Evolutionary conservation across 1,139 yeast genomes (phyloP).

Genomic region (Candida neerlandica): DNA sequence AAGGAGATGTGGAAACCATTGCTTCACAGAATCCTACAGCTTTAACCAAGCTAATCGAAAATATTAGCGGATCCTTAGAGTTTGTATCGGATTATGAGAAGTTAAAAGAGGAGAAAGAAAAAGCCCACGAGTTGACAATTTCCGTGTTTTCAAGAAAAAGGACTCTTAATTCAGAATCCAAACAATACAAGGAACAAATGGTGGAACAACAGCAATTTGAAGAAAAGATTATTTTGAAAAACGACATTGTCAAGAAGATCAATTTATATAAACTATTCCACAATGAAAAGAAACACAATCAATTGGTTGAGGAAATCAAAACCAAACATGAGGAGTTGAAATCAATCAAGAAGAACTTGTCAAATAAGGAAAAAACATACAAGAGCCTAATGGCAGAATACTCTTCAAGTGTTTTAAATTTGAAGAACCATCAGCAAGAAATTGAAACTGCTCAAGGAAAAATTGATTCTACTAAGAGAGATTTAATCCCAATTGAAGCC

Average conservation of each 20-base stretch:
- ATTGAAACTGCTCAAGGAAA: constrained; percentile 34
- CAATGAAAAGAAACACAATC: constrained; percentile 51
- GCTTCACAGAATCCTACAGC: constrained; percentile 87
- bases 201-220: constrained; percentile 73
- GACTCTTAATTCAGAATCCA: constrained; percentile 73
- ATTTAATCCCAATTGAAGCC: constrained; percentile 59
- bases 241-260: constrained; percentile 48
- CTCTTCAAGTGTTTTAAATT: constrained; percentile 48
- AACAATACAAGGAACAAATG: constrained; percentile 77
- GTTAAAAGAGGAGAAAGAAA: constrained; percentile 65
- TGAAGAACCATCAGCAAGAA: constrained; percentile 42
- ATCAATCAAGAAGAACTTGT: constrained; percentile 26
- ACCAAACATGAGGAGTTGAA: constrained; percentile 32
- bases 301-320: constrained; percentile 26
- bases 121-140: constrained; percentile 66
- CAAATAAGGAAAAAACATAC: constrained; percentile 27
- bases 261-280: constrained; percentile 72
- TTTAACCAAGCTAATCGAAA: constrained; percentile 73
- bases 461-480: constrained; percentile 49
- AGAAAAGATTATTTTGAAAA: constrained; percentile 51
- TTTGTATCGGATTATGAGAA: constrained; percentile 67
- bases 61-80: constrained; percentile 80
- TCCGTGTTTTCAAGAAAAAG: constrained; percentile 72
- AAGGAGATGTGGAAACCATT: constrained; percentile 94
- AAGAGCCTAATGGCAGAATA: constrained; percentile 43